Conservation (phyloP, 176 grass and related monocot species). For the Zea mays region Zm-B73-REFERENCE-NAM-5.0 NC_050105.1:128999501-129000000, state of each 20-base stretch:
- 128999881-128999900: slow-evolving; percentile 3
- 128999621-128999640: slow-evolving; percentile 96
- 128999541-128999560: slow-evolving; percentile 98
- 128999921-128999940: background rate
- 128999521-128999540: slow-evolving; percentile 99
- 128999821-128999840: slow-evolving; percentile 87
- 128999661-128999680: slow-evolving; percentile 51
- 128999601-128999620: slow-evolving; percentile 99
- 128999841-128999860: slow-evolving; percentile 77
- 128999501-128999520: slow-evolving; percentile 84
- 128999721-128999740: slow-evolving; percentile 95
- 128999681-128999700: slow-evolving; percentile 52
- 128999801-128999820: slow-evolving; percentile 49
- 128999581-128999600: slow-evolving; percentile 90
- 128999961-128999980: background rate
- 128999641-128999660: slow-evolving; percentile 93
- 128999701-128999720: slow-evolving; percentile 91
- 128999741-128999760: slow-evolving; percentile 69
- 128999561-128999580: slow-evolving; percentile 84
- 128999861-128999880: slow-evolving; percentile 38
- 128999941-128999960: background rate
- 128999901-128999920: slow-evolving; percentile 25
- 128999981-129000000: background rate
- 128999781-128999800: slow-evolving; percentile 16
- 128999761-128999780: slow-evolving; percentile 17